phyloP scores from a whole-genome alignment of 371 early-diverging fungal species.

The Cokeromyces recurvatus region DNA sequence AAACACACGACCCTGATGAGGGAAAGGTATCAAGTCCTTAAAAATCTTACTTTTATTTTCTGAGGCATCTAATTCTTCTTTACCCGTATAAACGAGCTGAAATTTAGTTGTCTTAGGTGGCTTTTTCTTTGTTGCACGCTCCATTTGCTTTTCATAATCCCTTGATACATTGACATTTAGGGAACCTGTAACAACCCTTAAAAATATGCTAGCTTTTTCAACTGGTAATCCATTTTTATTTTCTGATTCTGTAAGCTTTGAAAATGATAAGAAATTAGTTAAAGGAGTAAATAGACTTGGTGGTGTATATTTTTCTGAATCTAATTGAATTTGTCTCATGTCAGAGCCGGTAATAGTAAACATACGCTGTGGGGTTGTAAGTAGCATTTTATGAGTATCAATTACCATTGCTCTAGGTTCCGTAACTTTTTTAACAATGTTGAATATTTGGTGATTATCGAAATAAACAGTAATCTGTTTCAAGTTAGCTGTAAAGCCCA shows the following conservation, averaged over 20 bases:
- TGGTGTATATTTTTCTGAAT: slow-evolving; percentile 53
- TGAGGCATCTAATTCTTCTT: slow-evolving; percentile 76
- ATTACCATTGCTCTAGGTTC: slow-evolving; percentile 62
- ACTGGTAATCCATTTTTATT: slow-evolving; percentile 19
- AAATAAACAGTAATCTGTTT: slow-evolving; percentile 61
- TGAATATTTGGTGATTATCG: slow-evolving; percentile 57
- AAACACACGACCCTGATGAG: slow-evolving; percentile 80
- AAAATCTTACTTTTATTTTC: slow-evolving; percentile 55
- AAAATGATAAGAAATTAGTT: slow-evolving; percentile 20
- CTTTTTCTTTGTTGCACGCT: slow-evolving; percentile 85
- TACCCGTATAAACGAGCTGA: slow-evolving; percentile 67
- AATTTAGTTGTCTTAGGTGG: slow-evolving; percentile 75
- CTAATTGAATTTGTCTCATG: slow-evolving; percentile 66
- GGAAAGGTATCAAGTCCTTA: slow-evolving; percentile 66
- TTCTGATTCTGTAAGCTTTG: slow-evolving; percentile 7
- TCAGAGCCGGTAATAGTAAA: slow-evolving; percentile 62
- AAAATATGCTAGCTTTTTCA: slow-evolving; percentile 61
- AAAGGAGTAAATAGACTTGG: slow-evolving; percentile 27
- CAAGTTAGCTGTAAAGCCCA: slow-evolving; percentile 81
- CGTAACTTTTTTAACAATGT: slow-evolving; percentile 58
- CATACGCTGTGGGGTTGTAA: slow-evolving; percentile 64
- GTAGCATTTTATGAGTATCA: slow-evolving; percentile 37
- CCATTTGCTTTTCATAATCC: slow-evolving; percentile 73
- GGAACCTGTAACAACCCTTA: slow-evolving; percentile 65
- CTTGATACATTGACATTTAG: slow-evolving; percentile 53